Evolutionary conservation across 306 rosid species (phyloP).

Genomic region (Vicia sativa): DNA sequence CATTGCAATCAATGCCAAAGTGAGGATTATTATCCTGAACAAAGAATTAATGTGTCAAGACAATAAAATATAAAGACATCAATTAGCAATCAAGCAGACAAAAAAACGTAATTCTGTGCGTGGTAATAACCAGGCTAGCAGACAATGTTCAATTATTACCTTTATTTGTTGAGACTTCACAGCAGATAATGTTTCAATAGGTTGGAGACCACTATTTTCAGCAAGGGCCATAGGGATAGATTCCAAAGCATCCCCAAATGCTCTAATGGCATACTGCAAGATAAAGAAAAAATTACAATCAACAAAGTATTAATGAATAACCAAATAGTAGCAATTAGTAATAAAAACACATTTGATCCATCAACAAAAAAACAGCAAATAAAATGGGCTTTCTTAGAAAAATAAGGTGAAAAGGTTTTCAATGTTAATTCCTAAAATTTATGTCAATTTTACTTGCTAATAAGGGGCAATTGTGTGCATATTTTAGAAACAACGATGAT

Average conservation of each 20-base stretch:
- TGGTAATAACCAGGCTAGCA: not conserved
- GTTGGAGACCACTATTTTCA: conserved; percentile 97
- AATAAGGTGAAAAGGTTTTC: not conserved
- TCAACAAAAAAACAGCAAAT: not conserved
- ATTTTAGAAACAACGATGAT: too few relatives aligned
- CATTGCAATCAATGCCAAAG: conserved; percentile 92
- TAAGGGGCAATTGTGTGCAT: too few relatives aligned
- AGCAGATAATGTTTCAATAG: conserved; percentile 88
- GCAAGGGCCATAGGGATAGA: conserved; percentile 96
- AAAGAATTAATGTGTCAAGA: conserved; percentile 9
- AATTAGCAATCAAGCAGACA: not conserved
- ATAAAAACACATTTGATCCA: conserved; percentile 8
- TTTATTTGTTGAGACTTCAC: conserved; percentile 95
- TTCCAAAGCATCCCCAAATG: conserved; percentile 92
- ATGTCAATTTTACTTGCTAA: too few relatives aligned
- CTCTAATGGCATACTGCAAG: conserved; percentile 94
- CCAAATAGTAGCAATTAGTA: not conserved
- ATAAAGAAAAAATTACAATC: conserved; percentile 14
- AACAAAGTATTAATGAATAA: not conserved
- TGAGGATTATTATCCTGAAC: conserved; percentile 73
- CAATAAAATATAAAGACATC: not conserved
- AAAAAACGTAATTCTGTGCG: not conserved
- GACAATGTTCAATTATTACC: conserved; percentile 49
- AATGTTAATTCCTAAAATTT: too few relatives aligned
- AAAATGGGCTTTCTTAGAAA: not conserved